Evolutionary conservation across 768 basidiomycete genomes (phyloP).

Genomic region (Russula olivacea): DNA sequence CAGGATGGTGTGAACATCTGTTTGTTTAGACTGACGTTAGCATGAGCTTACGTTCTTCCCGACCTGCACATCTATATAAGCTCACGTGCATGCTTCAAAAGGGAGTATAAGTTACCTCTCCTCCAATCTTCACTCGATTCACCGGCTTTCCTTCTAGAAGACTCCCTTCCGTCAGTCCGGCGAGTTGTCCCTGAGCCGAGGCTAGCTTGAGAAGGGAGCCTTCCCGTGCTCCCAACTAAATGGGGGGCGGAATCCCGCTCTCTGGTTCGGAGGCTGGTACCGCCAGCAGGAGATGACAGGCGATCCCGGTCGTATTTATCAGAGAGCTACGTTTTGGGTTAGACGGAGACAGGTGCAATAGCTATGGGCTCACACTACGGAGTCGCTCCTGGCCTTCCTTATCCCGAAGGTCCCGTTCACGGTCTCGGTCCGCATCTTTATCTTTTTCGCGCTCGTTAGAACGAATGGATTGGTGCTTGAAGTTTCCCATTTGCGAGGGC

Average conservation of each 20-base stretch:
- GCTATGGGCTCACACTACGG: conserved; percentile 53
- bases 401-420: conserved; percentile 54
- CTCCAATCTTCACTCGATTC: conserved; percentile 83
- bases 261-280: conserved; percentile 48
- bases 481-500: conserved; percentile 90
- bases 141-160: conserved; percentile 59
- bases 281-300: conserved; percentile 45
- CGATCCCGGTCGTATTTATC: conserved; percentile 86
- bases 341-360: conserved; percentile 5
- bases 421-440: conserved; percentile 40
- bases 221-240: conserved; percentile 40
- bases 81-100: conserved; percentile 10
- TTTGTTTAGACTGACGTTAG: background rate
- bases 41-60: conserved; percentile 55
- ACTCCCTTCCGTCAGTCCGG: conserved; percentile 53
- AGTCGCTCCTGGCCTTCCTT: conserved; percentile 75
- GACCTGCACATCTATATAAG: conserved; percentile 31
- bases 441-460: conserved; percentile 48
- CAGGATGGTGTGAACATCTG: background rate
- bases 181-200: conserved; percentile 39
- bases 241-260: conserved; percentile 66
- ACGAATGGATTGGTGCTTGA: conserved; percentile 81
- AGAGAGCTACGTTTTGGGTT: conserved; percentile 51
- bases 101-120: conserved; percentile 48
- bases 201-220: conserved; percentile 34